phyloP scores from a whole-genome alignment of 805 yeast species.

The Barnettozyma wickerhamii region DNA sequence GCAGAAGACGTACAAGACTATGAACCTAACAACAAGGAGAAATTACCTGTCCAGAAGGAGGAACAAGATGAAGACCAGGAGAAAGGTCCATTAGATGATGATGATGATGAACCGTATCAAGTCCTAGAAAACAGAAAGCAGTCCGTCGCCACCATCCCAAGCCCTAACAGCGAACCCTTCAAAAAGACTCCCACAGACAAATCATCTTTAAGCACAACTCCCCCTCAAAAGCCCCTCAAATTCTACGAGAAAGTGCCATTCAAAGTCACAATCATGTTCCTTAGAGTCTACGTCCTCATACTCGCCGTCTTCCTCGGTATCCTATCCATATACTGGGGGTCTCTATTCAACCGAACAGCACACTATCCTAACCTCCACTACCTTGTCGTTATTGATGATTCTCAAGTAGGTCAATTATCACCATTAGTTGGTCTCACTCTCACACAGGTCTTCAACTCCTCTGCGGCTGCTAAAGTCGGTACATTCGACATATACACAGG shows the following conservation, averaged over 20 bases:
- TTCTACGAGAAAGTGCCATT: neutral
- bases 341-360: conserved; percentile 18
- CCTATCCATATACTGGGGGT: conserved; percentile 24
- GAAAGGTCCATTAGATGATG: no score
- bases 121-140: no score
- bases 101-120: no score
- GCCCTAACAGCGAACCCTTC: no score
- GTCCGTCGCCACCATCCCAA: no score
- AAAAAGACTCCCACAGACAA: no score
- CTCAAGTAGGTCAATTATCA: conserved; percentile 4
- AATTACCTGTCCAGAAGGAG: no score
- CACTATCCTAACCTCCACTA: conserved; percentile 14
- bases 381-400: conserved; percentile 22
- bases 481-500: conserved; percentile 13
- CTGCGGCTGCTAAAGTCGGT: conserved; percentile 11
- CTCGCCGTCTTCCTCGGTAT: conserved; percentile 6
- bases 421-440: conserved; percentile 13
- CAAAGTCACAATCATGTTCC: conserved; percentile 7
- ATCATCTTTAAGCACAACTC: neutral
- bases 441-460: conserved; percentile 3
- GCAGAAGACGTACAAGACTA: no score
- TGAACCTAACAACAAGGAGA: no score
- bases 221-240: neutral
- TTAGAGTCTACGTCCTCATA: conserved; percentile 4
- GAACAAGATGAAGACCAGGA: no score